Evolutionary conservation across 2,329 filamentous ascomycete species (phyloP).

Genomic region (Phialophora expanda): DNA sequence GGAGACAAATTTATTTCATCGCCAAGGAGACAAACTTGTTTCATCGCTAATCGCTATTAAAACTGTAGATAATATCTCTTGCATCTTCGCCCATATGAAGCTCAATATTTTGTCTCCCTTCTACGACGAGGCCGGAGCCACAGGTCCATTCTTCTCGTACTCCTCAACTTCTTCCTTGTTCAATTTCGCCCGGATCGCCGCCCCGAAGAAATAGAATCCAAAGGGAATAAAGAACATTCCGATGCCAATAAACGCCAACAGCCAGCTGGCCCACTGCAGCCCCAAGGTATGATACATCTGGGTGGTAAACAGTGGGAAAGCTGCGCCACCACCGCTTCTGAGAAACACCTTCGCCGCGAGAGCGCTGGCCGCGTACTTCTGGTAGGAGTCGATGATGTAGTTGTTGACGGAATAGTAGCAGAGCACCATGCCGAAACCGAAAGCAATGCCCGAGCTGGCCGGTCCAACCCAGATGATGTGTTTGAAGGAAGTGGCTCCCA

Average conservation of each 20-base stretch:
- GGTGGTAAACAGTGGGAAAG: conserved; percentile 51
- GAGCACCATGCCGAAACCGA: conserved; percentile 55
- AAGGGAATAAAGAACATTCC: conserved; percentile 50
- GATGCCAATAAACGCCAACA: conserved; percentile 49
- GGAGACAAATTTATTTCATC: background rate
- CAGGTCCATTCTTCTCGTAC: conserved; percentile 4
- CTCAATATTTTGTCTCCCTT: background rate
- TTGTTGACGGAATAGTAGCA: conserved; percentile 52
- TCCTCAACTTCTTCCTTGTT: conserved; percentile 20
- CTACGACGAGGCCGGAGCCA: background rate
- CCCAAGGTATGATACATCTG: conserved; percentile 48
- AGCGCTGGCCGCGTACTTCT: conserved; percentile 47
- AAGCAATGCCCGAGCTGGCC: conserved; percentile 49
- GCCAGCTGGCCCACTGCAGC: conserved; percentile 49
- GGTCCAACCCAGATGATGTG: conserved; percentile 48
- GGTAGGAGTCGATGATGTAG: conserved; percentile 43
- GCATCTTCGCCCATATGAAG: background rate
- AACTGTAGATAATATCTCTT: background rate
- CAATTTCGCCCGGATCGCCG: conserved; percentile 45
- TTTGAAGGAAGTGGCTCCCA: conserved; percentile 47
- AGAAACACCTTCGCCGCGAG: conserved; percentile 51
- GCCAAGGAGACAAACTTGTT: background rate
- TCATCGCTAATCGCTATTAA: background rate
- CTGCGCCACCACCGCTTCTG: conserved; percentile 48
- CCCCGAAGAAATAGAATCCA: conserved; percentile 49